Evolutionary conservation across 148 eudicot species (phyloP).

Genomic region (Polygonum maritimum): DNA sequence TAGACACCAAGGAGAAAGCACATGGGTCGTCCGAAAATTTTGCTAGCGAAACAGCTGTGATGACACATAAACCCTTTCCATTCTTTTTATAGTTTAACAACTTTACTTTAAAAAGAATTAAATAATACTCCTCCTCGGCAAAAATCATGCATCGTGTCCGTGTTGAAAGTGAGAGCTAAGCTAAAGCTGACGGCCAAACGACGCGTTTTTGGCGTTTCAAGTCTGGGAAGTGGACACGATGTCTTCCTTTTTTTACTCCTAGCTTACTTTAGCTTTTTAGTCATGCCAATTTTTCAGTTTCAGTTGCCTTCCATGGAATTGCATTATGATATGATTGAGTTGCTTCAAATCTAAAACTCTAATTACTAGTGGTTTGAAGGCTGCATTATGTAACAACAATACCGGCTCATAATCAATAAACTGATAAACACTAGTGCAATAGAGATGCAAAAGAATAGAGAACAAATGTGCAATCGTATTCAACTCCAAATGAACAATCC

Average conservation of each 20-base stretch:
- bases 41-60: not conserved
- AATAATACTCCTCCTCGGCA: not conserved
- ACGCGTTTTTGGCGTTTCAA: not conserved
- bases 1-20: not conserved
- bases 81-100: not conserved
- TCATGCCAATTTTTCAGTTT: too few species aligned
- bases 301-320: not conserved
- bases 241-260: too few species aligned
- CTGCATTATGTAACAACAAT: too few species aligned
- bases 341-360: not conserved
- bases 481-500: not conserved
- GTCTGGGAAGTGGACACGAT: not conserved
- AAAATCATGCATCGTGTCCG: not conserved
- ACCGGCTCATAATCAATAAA: not conserved
- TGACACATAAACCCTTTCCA: not conserved
- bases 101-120: not conserved
- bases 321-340: not conserved
- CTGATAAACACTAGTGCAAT: not conserved
- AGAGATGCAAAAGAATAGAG: not conserved
- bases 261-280: too few species aligned
- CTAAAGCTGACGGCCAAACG: not conserved
- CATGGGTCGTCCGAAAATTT: not conserved
- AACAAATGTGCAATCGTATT: constrained; percentile 1
- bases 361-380: not conserved
- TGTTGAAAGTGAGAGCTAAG: not conserved